Conservation (phyloP, 208 protist species). For the Tritrichomonas foetus region DNA sequence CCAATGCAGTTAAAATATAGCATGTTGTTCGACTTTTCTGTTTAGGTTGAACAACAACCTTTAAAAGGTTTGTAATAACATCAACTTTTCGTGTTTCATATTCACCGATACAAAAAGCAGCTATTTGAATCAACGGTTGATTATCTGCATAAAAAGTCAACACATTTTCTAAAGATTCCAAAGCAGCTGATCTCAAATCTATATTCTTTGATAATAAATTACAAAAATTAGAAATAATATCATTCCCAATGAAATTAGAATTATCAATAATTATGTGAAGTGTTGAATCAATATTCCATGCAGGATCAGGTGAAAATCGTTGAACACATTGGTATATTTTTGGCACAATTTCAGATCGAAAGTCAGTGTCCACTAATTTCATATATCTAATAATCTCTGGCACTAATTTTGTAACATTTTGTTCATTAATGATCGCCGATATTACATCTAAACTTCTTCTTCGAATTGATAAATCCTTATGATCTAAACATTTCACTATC, state of each 20-base stretch:
- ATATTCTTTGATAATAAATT: not conserved
- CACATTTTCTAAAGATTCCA: not conserved
- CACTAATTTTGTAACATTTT: not conserved
- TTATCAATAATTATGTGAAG: not conserved
- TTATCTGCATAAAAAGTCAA: not conserved
- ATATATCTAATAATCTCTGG: not conserved
- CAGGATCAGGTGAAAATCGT: not conserved
- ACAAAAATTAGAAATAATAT: not conserved
- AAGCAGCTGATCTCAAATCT: not conserved
- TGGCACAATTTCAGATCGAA: not conserved
- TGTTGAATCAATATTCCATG: not conserved
- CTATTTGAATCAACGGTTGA: not conserved
- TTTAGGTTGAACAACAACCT: not conserved
- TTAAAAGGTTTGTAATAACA: not conserved
- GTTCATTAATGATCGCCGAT: not conserved
- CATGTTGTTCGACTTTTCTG: not conserved
- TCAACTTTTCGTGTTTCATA: not conserved
- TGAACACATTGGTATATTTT: not conserved
- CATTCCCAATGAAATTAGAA: not conserved
- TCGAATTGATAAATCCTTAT: conserved; percentile 11
- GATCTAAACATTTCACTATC: not conserved
- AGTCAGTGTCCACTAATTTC: not conserved
- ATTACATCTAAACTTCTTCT: not conserved
- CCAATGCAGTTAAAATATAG: not conserved
- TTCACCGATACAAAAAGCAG: not conserved